Conservation (phyloP, 306 rosid genomes). For the Trichosanthes cucumerina region DNA sequence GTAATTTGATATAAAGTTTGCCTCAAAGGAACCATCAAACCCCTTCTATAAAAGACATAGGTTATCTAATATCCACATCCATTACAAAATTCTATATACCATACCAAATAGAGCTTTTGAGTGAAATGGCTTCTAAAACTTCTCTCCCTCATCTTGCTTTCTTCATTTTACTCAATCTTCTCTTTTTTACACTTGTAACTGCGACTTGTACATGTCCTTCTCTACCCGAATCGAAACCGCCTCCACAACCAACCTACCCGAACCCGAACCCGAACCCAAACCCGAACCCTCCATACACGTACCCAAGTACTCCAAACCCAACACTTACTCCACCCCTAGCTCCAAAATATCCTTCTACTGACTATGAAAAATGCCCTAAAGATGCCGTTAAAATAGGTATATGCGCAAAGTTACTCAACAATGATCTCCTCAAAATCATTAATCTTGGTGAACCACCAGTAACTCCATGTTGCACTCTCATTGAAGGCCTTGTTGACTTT, state of each 20-base stretch:
- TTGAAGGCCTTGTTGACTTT: conserved; percentile 52
- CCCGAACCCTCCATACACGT: no score
- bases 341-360: neutral
- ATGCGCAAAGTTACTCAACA: conserved; percentile 49
- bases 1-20: no score
- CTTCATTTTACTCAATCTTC: neutral
- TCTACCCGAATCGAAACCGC: neutral
- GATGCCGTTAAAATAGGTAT: conserved; percentile 51
- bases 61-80: neutral
- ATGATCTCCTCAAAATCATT: conserved; percentile 25
- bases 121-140: neutral
- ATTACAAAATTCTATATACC: neutral
- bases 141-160: neutral
- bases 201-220: neutral
- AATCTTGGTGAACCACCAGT: conserved; percentile 45
- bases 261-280: neutral
- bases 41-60: neutral
- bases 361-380: conserved; percentile 31
- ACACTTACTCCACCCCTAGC: neutral
- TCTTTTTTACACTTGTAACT: neutral
- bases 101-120: neutral
- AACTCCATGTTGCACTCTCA: conserved; percentile 48
- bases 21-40: no score
- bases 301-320: neutral
- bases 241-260: neutral